These are phyloP conservation scores for Gentiana straminea DNA, from an alignment of 257 asterid species.

Conservation along the genomic window DNA sequence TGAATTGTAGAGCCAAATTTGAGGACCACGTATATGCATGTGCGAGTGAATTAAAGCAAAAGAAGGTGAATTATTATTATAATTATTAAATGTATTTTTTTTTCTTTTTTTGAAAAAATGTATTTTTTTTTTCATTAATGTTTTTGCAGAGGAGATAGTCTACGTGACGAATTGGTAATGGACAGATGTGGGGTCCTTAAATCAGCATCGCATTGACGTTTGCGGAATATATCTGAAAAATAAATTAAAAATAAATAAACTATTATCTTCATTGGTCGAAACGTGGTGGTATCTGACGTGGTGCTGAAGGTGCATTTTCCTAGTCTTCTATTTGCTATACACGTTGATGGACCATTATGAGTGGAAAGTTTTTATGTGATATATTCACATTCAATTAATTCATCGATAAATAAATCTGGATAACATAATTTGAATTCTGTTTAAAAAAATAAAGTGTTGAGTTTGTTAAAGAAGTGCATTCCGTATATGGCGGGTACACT, in stretches of 20 bases:
- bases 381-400: too few relatives aligned
- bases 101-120: too few relatives aligned
- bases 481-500: too few relatives aligned
- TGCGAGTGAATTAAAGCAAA: background rate
- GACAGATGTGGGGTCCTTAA: slow-evolving; percentile 34
- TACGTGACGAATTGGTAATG: slow-evolving; percentile 18
- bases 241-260: background rate
- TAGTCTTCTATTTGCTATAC: background rate
- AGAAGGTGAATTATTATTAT: background rate
- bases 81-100: background rate
- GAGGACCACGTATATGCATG: background rate
- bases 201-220: slow-evolving; percentile 38
- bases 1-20: background rate
- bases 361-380: too few relatives aligned
- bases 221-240: slow-evolving; percentile 31
- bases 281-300: slow-evolving; percentile 40
- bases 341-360: too few relatives aligned
- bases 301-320: slow-evolving; percentile 10
- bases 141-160: slow-evolving; percentile 10
- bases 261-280: slow-evolving; percentile 12
- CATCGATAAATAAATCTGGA: too few relatives aligned
- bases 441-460: too few relatives aligned
- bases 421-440: too few relatives aligned
- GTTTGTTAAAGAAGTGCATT: too few relatives aligned
- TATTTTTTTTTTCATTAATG: too few relatives aligned